These are phyloP conservation scores for Nicotiana noctiflora DNA, from an alignment of 257 asterid species.

Conservation along the genomic window DNA sequence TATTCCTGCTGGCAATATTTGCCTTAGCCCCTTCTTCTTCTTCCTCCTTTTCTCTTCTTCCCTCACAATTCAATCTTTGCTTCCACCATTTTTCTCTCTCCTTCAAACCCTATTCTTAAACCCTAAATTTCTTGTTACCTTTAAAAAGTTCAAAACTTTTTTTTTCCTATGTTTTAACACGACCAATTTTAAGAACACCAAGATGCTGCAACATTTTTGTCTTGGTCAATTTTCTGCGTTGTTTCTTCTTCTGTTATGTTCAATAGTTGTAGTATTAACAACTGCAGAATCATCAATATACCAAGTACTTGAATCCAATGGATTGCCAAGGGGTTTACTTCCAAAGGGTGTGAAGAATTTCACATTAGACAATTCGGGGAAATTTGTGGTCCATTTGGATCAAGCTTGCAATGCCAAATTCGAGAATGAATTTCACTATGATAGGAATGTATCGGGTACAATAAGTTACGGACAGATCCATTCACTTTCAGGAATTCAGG, in stretches of 20 bases:
- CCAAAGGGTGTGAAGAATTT: conserved; percentile 79
- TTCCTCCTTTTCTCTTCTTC: conserved; percentile 5
- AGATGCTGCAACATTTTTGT: conserved; percentile 7
- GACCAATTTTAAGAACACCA: neutral
- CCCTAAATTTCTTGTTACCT: neutral
- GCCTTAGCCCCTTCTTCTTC: conserved; percentile 11
- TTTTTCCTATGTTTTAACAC: neutral
- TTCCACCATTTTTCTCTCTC: neutral
- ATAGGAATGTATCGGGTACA: conserved; percentile 57
- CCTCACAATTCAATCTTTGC: neutral
- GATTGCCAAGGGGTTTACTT: conserved; percentile 82
- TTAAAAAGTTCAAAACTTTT: neutral
- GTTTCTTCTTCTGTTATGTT: conserved; percentile 15
- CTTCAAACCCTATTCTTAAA: neutral
- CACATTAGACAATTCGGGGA: conserved; percentile 55
- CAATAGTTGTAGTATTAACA: conserved; percentile 6
- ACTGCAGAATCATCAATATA: conserved; percentile 43
- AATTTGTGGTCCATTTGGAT: conserved; percentile 62
- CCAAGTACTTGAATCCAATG: conserved; percentile 52
- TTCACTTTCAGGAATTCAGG: conserved; percentile 65
- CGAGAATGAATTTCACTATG: conserved; percentile 63
- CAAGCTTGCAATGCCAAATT: conserved; percentile 59
- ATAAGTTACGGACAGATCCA: conserved; percentile 59
- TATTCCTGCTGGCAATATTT: conserved; percentile 42
- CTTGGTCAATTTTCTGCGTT: conserved; percentile 17